A percentile compares a stretch with the other conserved stretches of the same genome.
phyloP scores from a whole-genome alignment of 345 rosid genomes.

The Heritiera littoralis region DNA sequence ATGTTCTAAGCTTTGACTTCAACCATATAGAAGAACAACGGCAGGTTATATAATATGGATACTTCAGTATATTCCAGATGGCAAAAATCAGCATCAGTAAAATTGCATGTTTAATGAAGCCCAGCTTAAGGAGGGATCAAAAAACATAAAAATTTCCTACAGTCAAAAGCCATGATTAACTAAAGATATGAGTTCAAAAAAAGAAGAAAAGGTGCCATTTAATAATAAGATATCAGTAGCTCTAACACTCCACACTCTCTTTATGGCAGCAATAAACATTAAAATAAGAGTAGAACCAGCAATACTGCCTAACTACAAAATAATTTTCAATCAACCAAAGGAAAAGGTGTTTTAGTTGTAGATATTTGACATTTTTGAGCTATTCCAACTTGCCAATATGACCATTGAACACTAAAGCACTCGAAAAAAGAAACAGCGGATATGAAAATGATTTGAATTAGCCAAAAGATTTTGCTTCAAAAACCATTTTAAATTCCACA shows the following conservation, averaged over 20 bases:
- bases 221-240: background rate
- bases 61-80: background rate
- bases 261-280: constrained; percentile 2
- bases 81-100: background rate
- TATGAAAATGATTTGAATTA: background rate
- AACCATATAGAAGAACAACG: background rate
- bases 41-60: background rate
- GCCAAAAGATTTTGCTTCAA: constrained; percentile 1
- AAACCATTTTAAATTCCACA: background rate
- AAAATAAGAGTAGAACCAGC: background rate
- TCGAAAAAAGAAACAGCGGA: background rate
- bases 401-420: background rate
- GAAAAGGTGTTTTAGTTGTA: background rate
- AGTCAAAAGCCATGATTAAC: background rate
- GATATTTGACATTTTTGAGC: background rate
- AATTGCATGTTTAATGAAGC: background rate
- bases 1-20: background rate
- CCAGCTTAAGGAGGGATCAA: background rate
- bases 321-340: background rate
- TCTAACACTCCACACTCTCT: background rate
- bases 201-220: background rate
- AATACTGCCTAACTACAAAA: background rate
- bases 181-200: background rate
- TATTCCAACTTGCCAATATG: background rate
- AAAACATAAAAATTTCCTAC: background rate